These are phyloP conservation scores for Haematococcus sp. DNA, from an alignment of 139 green algal genomes.

Conservation along the genomic window DNA sequence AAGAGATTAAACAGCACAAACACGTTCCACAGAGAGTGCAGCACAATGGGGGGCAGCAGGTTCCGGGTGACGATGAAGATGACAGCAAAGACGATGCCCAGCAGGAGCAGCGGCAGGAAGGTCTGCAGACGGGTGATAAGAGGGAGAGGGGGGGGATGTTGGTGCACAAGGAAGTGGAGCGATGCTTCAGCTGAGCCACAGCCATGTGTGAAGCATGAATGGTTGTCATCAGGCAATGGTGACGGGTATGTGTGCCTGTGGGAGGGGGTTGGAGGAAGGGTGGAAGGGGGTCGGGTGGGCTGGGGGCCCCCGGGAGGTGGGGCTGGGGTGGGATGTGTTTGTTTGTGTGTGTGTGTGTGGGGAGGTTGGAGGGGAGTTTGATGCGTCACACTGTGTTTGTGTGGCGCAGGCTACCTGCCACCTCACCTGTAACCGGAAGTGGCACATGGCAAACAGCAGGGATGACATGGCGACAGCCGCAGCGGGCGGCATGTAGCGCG, in stretches of 20 bases:
- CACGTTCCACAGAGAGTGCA: constrained; percentile 83
- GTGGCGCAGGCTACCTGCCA: not conserved
- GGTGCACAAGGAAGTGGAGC: not conserved
- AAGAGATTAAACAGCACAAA: constrained; percentile 27
- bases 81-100: constrained; percentile 81
- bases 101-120: constrained; percentile 82
- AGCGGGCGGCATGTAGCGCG: constrained; percentile 58
- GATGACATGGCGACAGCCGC: constrained; percentile 50
- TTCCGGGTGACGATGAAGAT: constrained; percentile 67
- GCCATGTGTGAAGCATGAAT: too few species aligned
- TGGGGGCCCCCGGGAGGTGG: too few species aligned
- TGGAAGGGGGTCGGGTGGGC: too few species aligned
- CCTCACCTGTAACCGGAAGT: constrained; percentile 41
- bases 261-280: too few species aligned
- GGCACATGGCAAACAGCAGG: constrained; percentile 80
- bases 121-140: constrained; percentile 40
- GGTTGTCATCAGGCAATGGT: too few species aligned
- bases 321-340: too few species aligned
- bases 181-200: too few species aligned
- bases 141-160: not conserved
- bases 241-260: too few species aligned
- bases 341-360: too few species aligned
- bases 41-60: constrained; percentile 69
- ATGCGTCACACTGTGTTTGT: too few species aligned
- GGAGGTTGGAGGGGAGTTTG: not conserved